Conservation (phyloP, 2,329 filamentous ascomycete species). For the Furcasterigmium sp. region DNA sequence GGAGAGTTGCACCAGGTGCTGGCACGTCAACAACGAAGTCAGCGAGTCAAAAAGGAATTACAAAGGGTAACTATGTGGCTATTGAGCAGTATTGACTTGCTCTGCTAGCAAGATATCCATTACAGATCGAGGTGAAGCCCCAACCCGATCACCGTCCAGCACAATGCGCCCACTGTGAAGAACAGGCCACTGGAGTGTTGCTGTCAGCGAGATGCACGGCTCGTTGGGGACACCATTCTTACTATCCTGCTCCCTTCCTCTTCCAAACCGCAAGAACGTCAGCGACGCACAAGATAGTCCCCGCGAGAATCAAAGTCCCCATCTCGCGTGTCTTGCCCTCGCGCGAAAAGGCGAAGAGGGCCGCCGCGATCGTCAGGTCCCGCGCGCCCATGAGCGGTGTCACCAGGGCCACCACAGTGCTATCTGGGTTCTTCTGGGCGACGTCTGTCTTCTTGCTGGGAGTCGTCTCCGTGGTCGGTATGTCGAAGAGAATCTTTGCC, state of each 20-base stretch:
- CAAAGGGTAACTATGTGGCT: too few relatives aligned
- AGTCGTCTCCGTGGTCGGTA: background rate
- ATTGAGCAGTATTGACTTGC: too few relatives aligned
- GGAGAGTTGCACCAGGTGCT: background rate
- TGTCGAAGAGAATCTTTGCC: constrained; percentile 2
- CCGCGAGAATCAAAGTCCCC: constrained; percentile 13
- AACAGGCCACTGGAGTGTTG: constrained; percentile 1
- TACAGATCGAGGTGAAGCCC: background rate
- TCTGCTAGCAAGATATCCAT: too few relatives aligned
- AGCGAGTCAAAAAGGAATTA: too few relatives aligned
- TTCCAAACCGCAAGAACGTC: constrained; percentile 9
- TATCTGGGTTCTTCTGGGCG: background rate
- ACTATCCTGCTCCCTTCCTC: constrained; percentile 1
- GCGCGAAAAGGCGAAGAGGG: constrained; percentile 9
- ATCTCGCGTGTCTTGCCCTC: constrained; percentile 10
- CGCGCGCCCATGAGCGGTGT: constrained; percentile 12
- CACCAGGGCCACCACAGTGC: constrained; percentile 6
- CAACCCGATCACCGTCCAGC: constrained; percentile 4
- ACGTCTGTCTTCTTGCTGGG: background rate
- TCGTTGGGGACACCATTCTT: constrained; percentile 7
- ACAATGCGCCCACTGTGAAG: background rate
- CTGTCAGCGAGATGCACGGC: too few relatives aligned
- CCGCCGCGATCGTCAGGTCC: constrained; percentile 12
- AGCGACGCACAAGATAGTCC: constrained; percentile 11
- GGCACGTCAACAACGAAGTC: too few relatives aligned